Base-by-base conservation (phyloP, 2,329 filamentous ascomycete genomes). In the Neoascochyta sp. region DNA sequence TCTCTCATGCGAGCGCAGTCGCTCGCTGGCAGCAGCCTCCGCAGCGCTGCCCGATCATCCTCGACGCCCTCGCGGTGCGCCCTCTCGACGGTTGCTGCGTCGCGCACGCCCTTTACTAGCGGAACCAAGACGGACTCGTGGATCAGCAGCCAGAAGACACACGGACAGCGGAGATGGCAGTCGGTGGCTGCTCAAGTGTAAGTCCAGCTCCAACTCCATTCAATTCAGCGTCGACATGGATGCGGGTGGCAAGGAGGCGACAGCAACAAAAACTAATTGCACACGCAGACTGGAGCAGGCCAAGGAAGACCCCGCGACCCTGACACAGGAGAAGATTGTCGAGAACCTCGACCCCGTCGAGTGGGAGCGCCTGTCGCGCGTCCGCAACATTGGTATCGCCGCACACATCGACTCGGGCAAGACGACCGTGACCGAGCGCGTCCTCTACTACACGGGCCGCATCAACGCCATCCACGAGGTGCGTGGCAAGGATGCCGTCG, bases 361-460 rank as follows among this genome's bases (percentile, higher is more conserved):
- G 67, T 80, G 78, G 35, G 74, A 80, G 41, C 79, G 90, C 41
- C 67, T 98, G 43, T 78, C 83, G 29, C 80, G 76, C 67, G 85
- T 96, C 36, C 80, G 92, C 45, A 98, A 98, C 64, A 98, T 98
- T 65, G 92, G 92, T 68, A 98, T 98, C 70, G 92, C 92, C 55
- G 92, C 92, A 47, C 92, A 98, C 63, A 98, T 98, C 62, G 92
- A 98, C 70, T 95, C 87, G 58, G 92, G 92, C 54, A 98, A 98
- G 71, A 98, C 92, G 19, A 98, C 92, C 20, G 86, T 81, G 41
- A 96, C 89, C 34, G 92, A 98, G 69, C 85, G 92, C 64, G 88
- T 98, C 24, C 82, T 98, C 34, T 98, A 89, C 76, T 98, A 98
- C 67, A 96, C 92, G 32, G 92, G 92, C 46, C 83, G 92, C 60